Conservation (phyloP, 805 yeast species). For the Candida ponderosae region DNA sequence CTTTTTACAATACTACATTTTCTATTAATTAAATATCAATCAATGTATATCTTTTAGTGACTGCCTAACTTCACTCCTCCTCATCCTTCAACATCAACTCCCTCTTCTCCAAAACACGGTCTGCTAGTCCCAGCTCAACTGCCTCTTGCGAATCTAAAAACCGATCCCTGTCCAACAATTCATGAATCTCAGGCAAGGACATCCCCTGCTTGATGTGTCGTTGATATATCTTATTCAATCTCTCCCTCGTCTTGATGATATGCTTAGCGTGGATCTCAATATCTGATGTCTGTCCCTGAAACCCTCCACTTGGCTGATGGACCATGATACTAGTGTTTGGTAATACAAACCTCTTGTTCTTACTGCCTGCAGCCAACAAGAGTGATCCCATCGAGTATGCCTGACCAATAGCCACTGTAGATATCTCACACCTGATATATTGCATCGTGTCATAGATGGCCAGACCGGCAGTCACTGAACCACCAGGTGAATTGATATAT, state of each 20-base stretch:
- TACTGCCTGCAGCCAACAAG: constrained; percentile 21
- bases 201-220: constrained; percentile 17
- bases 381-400: constrained; percentile 27
- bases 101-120: constrained; percentile 18
- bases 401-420: constrained; percentile 27
- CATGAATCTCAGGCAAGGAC: constrained; percentile 10
- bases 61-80: background rate
- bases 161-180: constrained; percentile 16
- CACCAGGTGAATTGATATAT: constrained; percentile 26
- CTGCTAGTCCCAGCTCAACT: constrained; percentile 23
- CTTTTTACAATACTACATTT: too few species aligned
- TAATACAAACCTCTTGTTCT: constrained; percentile 21
- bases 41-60: too few species aligned
- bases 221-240: constrained; percentile 19
- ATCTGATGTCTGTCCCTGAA: constrained; percentile 23
- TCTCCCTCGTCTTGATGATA: constrained; percentile 21
- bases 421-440: constrained; percentile 22
- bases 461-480: constrained; percentile 24
- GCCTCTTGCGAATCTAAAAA: constrained; percentile 22
- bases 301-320: constrained; percentile 26
- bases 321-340: constrained; percentile 26
- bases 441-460: constrained; percentile 29
- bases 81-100: background rate
- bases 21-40: too few species aligned
- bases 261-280: constrained; percentile 27